phyloP scores from a whole-genome alignment of 345 rosid species.

The Alliaria petiolata region DNA sequence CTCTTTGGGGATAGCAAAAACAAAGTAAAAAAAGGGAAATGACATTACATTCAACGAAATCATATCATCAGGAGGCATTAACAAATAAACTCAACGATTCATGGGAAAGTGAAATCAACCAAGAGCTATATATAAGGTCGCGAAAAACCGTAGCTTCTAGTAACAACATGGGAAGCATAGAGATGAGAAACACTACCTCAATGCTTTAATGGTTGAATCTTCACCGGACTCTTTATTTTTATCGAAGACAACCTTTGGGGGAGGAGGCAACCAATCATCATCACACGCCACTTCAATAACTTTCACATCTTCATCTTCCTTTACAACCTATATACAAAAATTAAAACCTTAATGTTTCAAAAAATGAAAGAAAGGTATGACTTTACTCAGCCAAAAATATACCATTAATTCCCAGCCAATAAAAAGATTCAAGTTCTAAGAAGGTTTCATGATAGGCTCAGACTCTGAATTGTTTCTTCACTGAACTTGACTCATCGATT shows the following conservation, averaged over 20 bases:
- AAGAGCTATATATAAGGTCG: not conserved
- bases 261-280: slow-evolving; percentile 79
- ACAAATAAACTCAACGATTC: not conserved
- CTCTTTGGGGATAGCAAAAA: not conserved
- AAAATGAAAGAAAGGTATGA: not conserved
- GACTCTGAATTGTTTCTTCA: too few species aligned
- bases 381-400: too few species aligned
- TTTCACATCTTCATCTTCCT: slow-evolving; percentile 34
- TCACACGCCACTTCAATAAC: slow-evolving; percentile 40
- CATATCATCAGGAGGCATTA: too few species aligned
- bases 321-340: slow-evolving; percentile 19
- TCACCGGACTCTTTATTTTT: slow-evolving; percentile 34
- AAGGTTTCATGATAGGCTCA: too few species aligned
- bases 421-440: too few species aligned
- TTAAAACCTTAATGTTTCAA: not conserved
- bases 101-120: not conserved
- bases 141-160: not conserved
- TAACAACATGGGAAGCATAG: not conserved
- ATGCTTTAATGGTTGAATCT: slow-evolving; percentile 56
- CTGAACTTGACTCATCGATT: too few species aligned
- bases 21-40: not conserved
- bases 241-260: slow-evolving; percentile 40
- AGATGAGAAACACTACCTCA: slow-evolving; percentile 49
- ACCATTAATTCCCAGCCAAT: too few species aligned
- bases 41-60: not conserved